Base-by-base conservation (phyloP, 331 rosid species). In the Pyracantha coccinea region DNA sequence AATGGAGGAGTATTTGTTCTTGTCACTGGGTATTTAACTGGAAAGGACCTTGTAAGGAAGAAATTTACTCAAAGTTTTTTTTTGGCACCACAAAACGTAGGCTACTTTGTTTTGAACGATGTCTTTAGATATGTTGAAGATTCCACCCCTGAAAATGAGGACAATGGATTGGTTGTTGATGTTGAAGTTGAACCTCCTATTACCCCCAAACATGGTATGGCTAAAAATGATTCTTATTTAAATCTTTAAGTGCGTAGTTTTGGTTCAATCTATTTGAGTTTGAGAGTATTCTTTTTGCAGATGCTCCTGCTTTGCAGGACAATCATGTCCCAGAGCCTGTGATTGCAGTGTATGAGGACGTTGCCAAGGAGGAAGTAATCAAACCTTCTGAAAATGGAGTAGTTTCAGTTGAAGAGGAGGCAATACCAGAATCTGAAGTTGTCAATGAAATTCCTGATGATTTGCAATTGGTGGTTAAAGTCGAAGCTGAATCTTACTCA, bases 31-130 rank as follows among this genome's bases (percentile, higher is more conserved):
- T 89, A 75, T 87, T 79, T 91, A 84, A 84, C 75, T 35, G 92
- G 89, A 77, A 79, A 78, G 83, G 98, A 86, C 75, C 71, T 65
- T 67, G 28, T 60, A 65, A 89, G 80, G 81, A 76, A 79, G 69
- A 91, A 86, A 59, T 93, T 93, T 79, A 79, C 92, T 53, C 97
- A 93, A 78, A 85, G 89, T 74, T 93, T 93, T 80, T 93, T 93
- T 83, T 90, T 93, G 77, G 98, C 98, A 19, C 97, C 97, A 15
- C 98, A 91, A 83, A 93, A 93, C 76, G 88, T 86, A 72, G 98
- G 98, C 47, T 93, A 88, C 84, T 93, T 81, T 83, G 97, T 93
- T 54, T 71, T 91, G 85, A 93, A 91, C 77, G 98, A 91, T 83
- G 89, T 87, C 41, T 88, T 93, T 64, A 88, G 97, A 88, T 89